phyloP scores from a whole-genome alignment of 106 monocot species.

The Dioscorea zingiberensis region DNA sequence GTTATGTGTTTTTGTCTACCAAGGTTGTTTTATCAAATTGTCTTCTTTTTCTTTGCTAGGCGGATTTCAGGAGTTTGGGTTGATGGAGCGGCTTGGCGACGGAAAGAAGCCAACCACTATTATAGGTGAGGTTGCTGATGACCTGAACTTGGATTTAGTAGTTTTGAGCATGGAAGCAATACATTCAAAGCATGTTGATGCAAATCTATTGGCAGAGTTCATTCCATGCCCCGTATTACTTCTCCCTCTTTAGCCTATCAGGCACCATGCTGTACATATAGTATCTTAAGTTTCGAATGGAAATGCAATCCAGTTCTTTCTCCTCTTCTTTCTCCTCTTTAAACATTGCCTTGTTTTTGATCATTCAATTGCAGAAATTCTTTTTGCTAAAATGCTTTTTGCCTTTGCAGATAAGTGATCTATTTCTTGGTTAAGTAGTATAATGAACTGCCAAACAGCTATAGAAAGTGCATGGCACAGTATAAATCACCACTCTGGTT shows the following conservation, averaged over 20 bases:
- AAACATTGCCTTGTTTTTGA: too few relatives aligned
- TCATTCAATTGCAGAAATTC: too few relatives aligned
- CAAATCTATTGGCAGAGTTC: constrained; percentile 95
- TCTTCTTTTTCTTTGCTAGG: constrained; percentile 28
- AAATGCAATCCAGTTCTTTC: too few relatives aligned
- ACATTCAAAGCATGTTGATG: constrained; percentile 94
- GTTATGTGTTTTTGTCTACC: too few relatives aligned
- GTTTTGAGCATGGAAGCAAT: constrained; percentile 99
- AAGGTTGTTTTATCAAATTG: neutral
- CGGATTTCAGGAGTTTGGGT: constrained; percentile 78
- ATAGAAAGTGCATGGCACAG: too few relatives aligned
- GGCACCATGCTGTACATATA: neutral
- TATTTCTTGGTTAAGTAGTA: too few relatives aligned
- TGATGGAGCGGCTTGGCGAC: constrained; percentile 91
- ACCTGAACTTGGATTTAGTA: constrained; percentile 79
- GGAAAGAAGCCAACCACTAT: constrained; percentile 91
- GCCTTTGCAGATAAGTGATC: too few relatives aligned
- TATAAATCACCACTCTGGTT: too few relatives aligned
- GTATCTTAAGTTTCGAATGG: too few relatives aligned
- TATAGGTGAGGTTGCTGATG: constrained; percentile 95
- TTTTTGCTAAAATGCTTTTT: too few relatives aligned
- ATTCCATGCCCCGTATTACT: constrained; percentile 93
- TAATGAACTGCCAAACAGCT: too few relatives aligned
- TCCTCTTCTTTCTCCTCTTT: too few relatives aligned
- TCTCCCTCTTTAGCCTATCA: constrained; percentile 54